Percentiles rank a stretch among this genome's conserved stretches.
These are phyloP conservation scores for Aspergillus pseudotamarii DNA, from an alignment of 2,329 filamentous ascomycete species.

Conservation along the genomic window DNA sequence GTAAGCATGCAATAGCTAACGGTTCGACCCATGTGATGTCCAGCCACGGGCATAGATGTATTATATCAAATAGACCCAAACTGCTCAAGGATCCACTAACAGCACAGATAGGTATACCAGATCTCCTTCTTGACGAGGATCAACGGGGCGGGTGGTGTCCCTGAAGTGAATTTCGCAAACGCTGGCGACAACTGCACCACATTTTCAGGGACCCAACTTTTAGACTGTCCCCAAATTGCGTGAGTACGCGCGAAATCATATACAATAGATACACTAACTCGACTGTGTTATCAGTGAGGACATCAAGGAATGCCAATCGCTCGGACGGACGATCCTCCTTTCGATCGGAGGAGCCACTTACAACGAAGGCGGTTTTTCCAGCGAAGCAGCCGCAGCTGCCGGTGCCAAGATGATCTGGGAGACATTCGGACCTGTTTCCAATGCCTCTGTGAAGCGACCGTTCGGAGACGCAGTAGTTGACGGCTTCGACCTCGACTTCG, in stretches of 20 bases:
- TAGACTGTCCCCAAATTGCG: slow-evolving; percentile 68
- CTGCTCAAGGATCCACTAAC: background rate
- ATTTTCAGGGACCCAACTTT: slow-evolving; percentile 59
- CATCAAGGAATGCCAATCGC: slow-evolving; percentile 61
- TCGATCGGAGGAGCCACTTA: slow-evolving; percentile 73
- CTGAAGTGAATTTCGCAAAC: slow-evolving; percentile 66
- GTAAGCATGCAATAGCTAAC: background rate
- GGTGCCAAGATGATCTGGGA: slow-evolving; percentile 69
- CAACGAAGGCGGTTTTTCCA: slow-evolving; percentile 66
- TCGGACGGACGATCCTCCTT: slow-evolving; percentile 71
- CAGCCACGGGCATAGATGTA: slow-evolving; percentile 33
- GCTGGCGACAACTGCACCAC: slow-evolving; percentile 62
- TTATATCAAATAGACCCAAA: background rate
- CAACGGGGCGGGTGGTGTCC: slow-evolving; percentile 52
- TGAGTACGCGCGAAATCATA: slow-evolving; percentile 40
- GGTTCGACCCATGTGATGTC: slow-evolving; percentile 9
- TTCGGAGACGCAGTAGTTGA: slow-evolving; percentile 69
- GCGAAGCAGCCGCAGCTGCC: slow-evolving; percentile 51
- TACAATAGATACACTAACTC: background rate
- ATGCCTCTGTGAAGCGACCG: slow-evolving; percentile 55
- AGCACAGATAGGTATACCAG: slow-evolving; percentile 57
- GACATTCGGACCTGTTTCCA: slow-evolving; percentile 64
- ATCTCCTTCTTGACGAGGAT: slow-evolving; percentile 66
- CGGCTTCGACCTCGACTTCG: slow-evolving; percentile 78
- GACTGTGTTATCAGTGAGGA: slow-evolving; percentile 38